These are phyloP conservation scores for Ceriops tagal DNA, from an alignment of 345 rosid genomes.

Conservation along the genomic window DNA sequence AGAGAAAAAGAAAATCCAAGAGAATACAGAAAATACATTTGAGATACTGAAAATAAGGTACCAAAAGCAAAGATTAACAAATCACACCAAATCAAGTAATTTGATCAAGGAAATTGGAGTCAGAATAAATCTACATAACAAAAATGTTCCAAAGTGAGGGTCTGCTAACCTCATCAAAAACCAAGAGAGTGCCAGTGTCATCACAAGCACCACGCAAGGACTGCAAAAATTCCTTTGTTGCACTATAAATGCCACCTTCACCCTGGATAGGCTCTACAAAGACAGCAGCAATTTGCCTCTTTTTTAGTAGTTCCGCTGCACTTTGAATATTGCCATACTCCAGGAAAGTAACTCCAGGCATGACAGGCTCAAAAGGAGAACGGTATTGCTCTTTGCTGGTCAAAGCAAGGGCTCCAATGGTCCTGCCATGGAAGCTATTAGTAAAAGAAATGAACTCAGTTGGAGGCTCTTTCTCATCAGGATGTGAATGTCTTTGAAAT, in stretches of 20 bases:
- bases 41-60: no score
- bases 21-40: no score
- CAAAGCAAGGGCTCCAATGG: conserved; percentile 87
- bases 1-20: no score
- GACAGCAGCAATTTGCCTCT: conserved; percentile 73
- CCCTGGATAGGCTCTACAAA: conserved; percentile 97
- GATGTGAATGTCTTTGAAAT: conserved; percentile 62
- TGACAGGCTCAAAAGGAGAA: conserved; percentile 86
- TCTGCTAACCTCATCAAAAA: conserved; percentile 81
- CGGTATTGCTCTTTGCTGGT: conserved; percentile 89
- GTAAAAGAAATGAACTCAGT: conserved; percentile 68
- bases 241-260: conserved; percentile 88
- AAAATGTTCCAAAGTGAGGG: neutral
- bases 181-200: conserved; percentile 76
- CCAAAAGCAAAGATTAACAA: no score
- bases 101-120: no score
- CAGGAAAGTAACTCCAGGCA: conserved; percentile 94
- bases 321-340: conserved; percentile 77
- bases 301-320: conserved; percentile 44
- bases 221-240: conserved; percentile 68
- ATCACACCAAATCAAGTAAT: no score
- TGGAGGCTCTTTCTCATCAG: conserved; percentile 48
- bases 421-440: conserved; percentile 92
- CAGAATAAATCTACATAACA: neutral
- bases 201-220: conserved; percentile 73